These are phyloP conservation scores for Amanita rubescens DNA, from an alignment of 768 basidiomycete species.

Conservation along the genomic window DNA sequence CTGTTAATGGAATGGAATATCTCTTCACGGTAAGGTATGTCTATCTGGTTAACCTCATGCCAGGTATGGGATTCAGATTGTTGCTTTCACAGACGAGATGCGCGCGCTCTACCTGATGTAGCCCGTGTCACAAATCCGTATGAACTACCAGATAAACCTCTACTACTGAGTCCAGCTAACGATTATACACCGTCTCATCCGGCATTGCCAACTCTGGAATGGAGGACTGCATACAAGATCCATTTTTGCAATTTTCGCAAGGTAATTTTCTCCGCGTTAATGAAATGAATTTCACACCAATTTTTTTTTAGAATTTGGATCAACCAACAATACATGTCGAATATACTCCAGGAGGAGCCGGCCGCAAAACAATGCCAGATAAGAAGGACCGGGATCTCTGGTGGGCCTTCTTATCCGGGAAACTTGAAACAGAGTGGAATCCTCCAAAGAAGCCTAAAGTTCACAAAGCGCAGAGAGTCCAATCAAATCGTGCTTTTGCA, in stretches of 20 bases:
- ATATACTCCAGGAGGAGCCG: slow-evolving; percentile 17
- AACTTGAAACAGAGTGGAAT: slow-evolving; percentile 63
- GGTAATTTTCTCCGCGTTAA: slow-evolving; percentile 33
- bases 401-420: slow-evolving; percentile 73
- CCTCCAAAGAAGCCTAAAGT: slow-evolving; percentile 37
- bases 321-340: slow-evolving; percentile 53
- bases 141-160: slow-evolving; percentile 29
- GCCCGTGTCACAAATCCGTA: slow-evolving; percentile 68
- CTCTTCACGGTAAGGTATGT: slow-evolving; percentile 73
- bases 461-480: slow-evolving; percentile 16
- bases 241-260: slow-evolving; percentile 62
- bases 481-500: slow-evolving; percentile 19
- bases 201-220: slow-evolving; percentile 56
- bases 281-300: slow-evolving; percentile 6
- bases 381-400: slow-evolving; percentile 67
- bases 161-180: slow-evolving; percentile 7
- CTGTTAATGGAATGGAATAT: slow-evolving; percentile 71
- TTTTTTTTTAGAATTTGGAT: slow-evolving; percentile 45
- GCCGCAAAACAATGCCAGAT: slow-evolving; percentile 48
- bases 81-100: slow-evolving; percentile 51
- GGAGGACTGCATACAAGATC: slow-evolving; percentile 50
- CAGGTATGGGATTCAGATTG: neutral
- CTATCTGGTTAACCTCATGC: neutral
- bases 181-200: slow-evolving; percentile 21
- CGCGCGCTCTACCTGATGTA: slow-evolving; percentile 53